Conservation (phyloP, 441 rosid genomes). For the Hura crepitans region DNA sequence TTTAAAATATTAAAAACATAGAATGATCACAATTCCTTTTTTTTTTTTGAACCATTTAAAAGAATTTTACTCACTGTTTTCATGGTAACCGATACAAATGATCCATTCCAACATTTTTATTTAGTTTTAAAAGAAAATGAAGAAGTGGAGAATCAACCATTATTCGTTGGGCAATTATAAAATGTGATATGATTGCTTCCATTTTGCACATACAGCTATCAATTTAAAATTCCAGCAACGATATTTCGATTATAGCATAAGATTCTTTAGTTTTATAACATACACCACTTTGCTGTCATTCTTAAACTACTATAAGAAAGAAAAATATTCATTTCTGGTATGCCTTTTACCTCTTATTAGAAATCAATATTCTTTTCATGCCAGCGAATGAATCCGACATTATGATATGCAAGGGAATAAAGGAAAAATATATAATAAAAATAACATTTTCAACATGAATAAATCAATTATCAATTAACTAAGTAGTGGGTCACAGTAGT, state of each 20-base stretch:
- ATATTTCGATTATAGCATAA: neutral
- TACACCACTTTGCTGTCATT: neutral
- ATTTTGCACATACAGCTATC: neutral
- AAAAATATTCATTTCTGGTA: neutral
- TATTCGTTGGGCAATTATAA: neutral
- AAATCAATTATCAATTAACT: no score
- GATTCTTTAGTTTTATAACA: neutral
- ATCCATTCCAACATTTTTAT: neutral
- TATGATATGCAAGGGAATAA: no score
- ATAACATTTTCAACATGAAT: no score
- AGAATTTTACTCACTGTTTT: neutral
- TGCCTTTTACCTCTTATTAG: neutral
- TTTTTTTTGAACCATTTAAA: neutral
- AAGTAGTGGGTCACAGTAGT: no score
- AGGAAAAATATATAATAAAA: no score
- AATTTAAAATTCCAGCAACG: neutral
- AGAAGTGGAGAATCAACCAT: neutral
- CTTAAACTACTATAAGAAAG: neutral
- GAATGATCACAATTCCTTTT: neutral
- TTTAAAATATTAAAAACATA: neutral
- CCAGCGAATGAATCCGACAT: no score
- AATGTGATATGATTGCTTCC: neutral
- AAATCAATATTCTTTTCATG: neutral
- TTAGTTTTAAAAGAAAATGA: neutral
- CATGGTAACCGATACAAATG: neutral